These are phyloP conservation scores for Pisolithus sp. DNA, from an alignment of 768 basidiomycete species.

Conservation along the genomic window DNA sequence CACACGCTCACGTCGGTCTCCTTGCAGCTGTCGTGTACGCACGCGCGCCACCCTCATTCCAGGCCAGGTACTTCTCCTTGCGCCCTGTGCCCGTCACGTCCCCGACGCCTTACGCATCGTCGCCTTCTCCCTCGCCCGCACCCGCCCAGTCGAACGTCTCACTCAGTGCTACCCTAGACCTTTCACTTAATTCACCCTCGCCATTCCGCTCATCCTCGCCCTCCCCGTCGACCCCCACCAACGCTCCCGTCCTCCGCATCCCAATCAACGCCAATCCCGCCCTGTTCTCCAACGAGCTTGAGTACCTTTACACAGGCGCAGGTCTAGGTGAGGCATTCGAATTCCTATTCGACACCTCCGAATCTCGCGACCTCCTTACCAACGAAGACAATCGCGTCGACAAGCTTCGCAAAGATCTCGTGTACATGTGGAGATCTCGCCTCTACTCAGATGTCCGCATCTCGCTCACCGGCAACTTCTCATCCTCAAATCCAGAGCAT, in stretches of 20 bases:
- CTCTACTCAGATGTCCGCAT: conserved; percentile 91
- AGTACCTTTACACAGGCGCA: conserved; percentile 91
- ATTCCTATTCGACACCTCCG: conserved; percentile 68
- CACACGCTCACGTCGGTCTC: neutral
- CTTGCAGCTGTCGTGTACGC: conserved; percentile 84
- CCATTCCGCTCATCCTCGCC: conserved; percentile 42
- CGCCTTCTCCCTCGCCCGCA: conserved; percentile 46
- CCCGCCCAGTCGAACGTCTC: conserved; percentile 60
- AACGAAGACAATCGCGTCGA: conserved; percentile 59
- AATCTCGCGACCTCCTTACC: conserved; percentile 37
- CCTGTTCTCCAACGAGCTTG: conserved; percentile 84
- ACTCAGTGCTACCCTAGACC: conserved; percentile 42
- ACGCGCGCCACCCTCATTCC: conserved; percentile 88
- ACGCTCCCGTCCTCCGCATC: conserved; percentile 51
- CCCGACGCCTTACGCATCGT: conserved; percentile 42
- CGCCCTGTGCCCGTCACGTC: conserved; percentile 50
- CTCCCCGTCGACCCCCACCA: conserved; percentile 35
- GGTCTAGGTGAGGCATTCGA: conserved; percentile 85
- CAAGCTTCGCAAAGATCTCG: conserved; percentile 86
- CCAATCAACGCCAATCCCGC: conserved; percentile 66
- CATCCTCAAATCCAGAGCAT: conserved; percentile 55
- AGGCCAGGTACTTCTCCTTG: conserved; percentile 81
- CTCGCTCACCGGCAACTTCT: conserved; percentile 64
- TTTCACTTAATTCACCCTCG: conserved; percentile 35
- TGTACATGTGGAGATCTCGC: conserved; percentile 94